These are phyloP conservation scores for Yamadazyma taylorii DNA, from an alignment of 1,139 yeast genomes.

Conservation along the genomic window DNA sequence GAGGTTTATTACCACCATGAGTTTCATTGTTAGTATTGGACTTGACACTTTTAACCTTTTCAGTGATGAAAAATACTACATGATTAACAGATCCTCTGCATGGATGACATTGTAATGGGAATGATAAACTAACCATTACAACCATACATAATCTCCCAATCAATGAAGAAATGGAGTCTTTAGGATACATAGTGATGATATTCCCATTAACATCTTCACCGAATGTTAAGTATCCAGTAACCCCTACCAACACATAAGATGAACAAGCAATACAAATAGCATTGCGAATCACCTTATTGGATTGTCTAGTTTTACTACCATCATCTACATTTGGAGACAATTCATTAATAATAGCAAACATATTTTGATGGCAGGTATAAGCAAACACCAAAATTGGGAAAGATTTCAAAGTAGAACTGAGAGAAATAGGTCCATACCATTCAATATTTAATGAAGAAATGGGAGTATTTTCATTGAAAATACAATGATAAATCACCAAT, in stretches of 20 bases:
- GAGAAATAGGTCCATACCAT: conserved; percentile 39
- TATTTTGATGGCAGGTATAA: conserved; percentile 91
- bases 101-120: conserved; percentile 77
- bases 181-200: conserved; percentile 69
- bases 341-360: conserved; percentile 89
- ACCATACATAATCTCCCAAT: conserved; percentile 73
- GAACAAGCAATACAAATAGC: conserved; percentile 63
- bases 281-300: conserved; percentile 53
- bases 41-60: conserved; percentile 8
- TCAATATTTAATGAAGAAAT: conserved; percentile 7
- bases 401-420: conserved; percentile 43
- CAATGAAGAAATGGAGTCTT: conserved; percentile 54
- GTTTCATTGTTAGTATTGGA: background rate
- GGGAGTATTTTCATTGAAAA: conserved; percentile 31
- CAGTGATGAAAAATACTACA: conserved; percentile 48
- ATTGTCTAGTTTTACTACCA: conserved; percentile 53
- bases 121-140: conserved; percentile 65
- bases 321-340: conserved; percentile 24
- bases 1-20: background rate
- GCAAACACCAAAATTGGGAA: conserved; percentile 94
- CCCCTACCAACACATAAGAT: conserved; percentile 69
- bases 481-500: conserved; percentile 67
- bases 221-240: conserved; percentile 83
- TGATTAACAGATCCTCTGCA: conserved; percentile 73
- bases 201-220: conserved; percentile 73